Conservation (phyloP, 306 rosid species). For the Vicia sativa region DNA sequence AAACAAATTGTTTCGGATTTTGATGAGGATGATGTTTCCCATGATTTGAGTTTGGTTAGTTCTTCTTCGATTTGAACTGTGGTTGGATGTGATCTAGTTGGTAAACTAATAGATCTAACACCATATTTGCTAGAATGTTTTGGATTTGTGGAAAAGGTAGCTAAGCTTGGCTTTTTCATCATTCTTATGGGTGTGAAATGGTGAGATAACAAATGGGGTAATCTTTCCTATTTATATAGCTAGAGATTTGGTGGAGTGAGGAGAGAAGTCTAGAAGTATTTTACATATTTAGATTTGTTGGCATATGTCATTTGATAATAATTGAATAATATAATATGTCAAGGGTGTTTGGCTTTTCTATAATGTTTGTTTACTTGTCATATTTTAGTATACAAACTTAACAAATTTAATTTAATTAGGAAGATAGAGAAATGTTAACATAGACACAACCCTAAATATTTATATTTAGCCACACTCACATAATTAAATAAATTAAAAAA, state of each 20-base stretch:
- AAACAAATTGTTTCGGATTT: conserved; percentile 46
- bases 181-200: neutral
- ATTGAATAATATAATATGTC: conserved; percentile 34
- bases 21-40: conserved; percentile 46
- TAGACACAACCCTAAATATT: too few relatives aligned
- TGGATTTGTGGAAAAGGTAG: conserved; percentile 56
- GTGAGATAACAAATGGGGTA: conserved; percentile 8
- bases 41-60: conserved; percentile 57
- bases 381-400: neutral
- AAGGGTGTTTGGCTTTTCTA: conserved; percentile 40
- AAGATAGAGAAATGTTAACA: too few relatives aligned
- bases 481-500: too few relatives aligned
- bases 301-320: conserved; percentile 31
- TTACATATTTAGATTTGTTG: neutral
- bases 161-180: conserved; percentile 50
- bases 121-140: conserved; percentile 45
- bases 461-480: too few relatives aligned
- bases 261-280: conserved; percentile 7
- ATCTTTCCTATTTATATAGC: conserved; percentile 31
- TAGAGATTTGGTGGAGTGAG: neutral
- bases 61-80: conserved; percentile 57
- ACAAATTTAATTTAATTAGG: too few relatives aligned
- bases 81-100: conserved; percentile 78
- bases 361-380: conserved; percentile 52
- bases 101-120: conserved; percentile 72